phyloP scores from a whole-genome alignment of 768 basidiomycete species.

The Sarcodon aspratus region DNA sequence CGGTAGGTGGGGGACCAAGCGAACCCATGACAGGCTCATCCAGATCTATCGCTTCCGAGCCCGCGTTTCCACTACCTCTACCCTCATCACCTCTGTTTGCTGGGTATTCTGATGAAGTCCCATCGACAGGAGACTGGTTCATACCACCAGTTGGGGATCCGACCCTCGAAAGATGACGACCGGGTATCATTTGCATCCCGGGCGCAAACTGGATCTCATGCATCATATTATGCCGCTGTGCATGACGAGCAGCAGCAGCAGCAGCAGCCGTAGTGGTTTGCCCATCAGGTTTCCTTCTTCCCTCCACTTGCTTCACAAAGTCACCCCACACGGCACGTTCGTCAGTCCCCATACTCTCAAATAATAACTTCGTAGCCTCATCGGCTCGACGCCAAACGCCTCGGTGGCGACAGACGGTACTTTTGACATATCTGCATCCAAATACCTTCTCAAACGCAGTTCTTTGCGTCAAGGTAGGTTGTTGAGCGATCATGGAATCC shows the following conservation, averaged over 20 bases:
- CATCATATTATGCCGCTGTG: background rate
- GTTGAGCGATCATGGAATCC: conserved; percentile 22
- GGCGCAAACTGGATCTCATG: background rate
- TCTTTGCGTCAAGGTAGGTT: conserved; percentile 45
- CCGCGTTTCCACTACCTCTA: conserved; percentile 7
- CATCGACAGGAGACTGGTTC: background rate
- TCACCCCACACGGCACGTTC: conserved; percentile 60
- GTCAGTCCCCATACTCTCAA: conserved; percentile 40
- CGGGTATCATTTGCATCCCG: background rate
- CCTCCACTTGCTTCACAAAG: conserved; percentile 53
- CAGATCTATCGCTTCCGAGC: conserved; percentile 2
- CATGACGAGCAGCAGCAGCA: conserved; percentile 4
- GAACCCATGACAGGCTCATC: conserved; percentile 17
- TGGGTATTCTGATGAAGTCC: background rate
- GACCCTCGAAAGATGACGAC: background rate
- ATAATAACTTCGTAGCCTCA: conserved; percentile 32
- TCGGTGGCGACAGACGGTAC: conserved; percentile 63
- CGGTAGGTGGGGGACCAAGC: conserved; percentile 14
- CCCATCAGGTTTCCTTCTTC: conserved; percentile 19
- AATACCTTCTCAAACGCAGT: conserved; percentile 61
- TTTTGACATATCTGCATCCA: conserved; percentile 61
- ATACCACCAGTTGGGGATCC: background rate
- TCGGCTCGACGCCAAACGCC: conserved; percentile 54
- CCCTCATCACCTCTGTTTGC: background rate
- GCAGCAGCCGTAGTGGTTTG: conserved; percentile 4